Base-by-base conservation (phyloP, 257 asterid genomes). In the Nicotiana tabacum region DNA sequence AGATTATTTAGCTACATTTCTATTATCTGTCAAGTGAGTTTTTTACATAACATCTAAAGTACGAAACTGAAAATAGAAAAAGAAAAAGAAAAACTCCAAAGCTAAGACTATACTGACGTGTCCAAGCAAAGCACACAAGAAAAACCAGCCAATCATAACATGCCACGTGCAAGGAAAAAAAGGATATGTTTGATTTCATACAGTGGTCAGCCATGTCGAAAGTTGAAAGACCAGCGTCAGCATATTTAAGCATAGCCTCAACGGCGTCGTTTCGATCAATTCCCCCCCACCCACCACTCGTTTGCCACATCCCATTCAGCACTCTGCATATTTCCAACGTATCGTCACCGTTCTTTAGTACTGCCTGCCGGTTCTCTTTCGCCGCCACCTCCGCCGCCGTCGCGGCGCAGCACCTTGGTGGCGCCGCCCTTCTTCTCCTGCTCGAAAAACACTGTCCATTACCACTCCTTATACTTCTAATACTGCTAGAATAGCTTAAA, bases 141-240 rank as follows among this genome's bases (percentile, higher is more conserved):
- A 27, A 11, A 1, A 64, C 9, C 1, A 29, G 6, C 29, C 18
- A 33, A 30, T 29, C 10, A 64, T 0, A n/a, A 55, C 24, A 30
- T 18, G 70, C 13, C 72, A 37, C 8, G 32, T 21, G 21, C 21
- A 21, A 21, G 21, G 21, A 21, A 21, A 21, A 21, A 21, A 21
- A 21, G 21, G 21, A 21, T 21, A 21, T 21, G 32, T 30, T 30
- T 30, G 43, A 43, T 43, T 39, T 78, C 94, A 69, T 85, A 95
- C 99, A 94, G 90, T 94, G 98, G 89, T 95, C 98, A 11, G 99
- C 97, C 99, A 95, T 90, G 92, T 95, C 99, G 88, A 93, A 95
- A 82, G 99, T 93, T 65, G 98, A 91, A 84, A 95, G 97, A 80
- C 98, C 99, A n/a, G 90, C 90, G 81, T 92, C 99, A 53, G 97